Conservation (phyloP, 179 eudicot genomes). For the Drosera spatulata region DNA sequence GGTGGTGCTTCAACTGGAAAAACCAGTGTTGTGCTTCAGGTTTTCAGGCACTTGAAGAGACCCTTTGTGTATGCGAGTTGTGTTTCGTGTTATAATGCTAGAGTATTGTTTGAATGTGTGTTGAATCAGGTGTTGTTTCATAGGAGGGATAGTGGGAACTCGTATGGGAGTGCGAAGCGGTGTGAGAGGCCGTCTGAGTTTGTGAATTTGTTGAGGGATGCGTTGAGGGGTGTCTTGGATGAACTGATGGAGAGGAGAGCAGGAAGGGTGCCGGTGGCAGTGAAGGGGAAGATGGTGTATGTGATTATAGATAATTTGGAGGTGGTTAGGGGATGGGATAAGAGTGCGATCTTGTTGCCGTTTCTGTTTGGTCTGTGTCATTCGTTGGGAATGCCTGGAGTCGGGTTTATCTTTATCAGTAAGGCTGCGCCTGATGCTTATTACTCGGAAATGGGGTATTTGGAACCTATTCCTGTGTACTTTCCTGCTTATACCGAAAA, state of each 20-base stretch:
- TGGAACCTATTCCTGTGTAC: conserved; percentile 65
- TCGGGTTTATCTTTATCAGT: conserved; percentile 73
- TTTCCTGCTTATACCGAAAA: conserved; percentile 77
- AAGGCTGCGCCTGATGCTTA: conserved; percentile 68
- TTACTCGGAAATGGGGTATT: conserved; percentile 58
- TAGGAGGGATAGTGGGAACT: conserved; percentile 39
- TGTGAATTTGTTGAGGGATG: conserved; percentile 51
- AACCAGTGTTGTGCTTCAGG: conserved; percentile 52
- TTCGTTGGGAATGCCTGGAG: conserved; percentile 58
- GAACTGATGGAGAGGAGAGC: conserved; percentile 36
- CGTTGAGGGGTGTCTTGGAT: conserved; percentile 39
- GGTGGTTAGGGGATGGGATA: conserved; percentile 78
- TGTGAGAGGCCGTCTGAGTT: conserved; percentile 87
- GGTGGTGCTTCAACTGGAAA: conserved; percentile 81
- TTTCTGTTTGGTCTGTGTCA: conserved; percentile 60
- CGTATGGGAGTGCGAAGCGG: conserved; percentile 61
- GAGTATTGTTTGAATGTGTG: conserved; percentile 71
- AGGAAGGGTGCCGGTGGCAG: conserved; percentile 21
- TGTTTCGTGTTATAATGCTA: conserved; percentile 62
- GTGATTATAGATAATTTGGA: conserved; percentile 71
- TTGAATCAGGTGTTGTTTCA: conserved; percentile 74
- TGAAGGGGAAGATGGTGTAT: conserved; percentile 73
- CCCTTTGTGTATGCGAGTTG: conserved; percentile 82
- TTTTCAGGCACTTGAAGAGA: conserved; percentile 49
- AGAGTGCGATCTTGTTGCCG: conserved; percentile 55